These are phyloP conservation scores for Thielaviopsis musarum DNA, from an alignment of 2,329 filamentous ascomycete genomes.

Conservation along the genomic window DNA sequence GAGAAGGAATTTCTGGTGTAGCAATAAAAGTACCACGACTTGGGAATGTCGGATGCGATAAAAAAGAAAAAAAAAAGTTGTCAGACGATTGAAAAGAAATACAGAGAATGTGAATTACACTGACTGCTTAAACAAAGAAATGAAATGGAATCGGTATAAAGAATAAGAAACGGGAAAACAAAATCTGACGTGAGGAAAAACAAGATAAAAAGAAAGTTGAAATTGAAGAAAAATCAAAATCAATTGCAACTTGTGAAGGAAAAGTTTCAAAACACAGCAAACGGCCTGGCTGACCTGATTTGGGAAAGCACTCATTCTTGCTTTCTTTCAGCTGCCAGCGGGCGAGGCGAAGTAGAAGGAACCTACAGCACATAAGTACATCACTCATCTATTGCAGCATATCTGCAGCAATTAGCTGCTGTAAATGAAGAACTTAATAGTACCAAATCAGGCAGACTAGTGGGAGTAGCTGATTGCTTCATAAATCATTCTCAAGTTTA, in stretches of 20 bases:
- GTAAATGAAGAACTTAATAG: too few species aligned
- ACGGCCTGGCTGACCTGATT: background rate
- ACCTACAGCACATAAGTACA: background rate
- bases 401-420: too few species aligned
- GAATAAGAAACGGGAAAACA: background rate
- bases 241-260: background rate
- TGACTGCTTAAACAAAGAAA: background rate
- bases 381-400: too few species aligned
- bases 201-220: background rate
- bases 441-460: too few species aligned
- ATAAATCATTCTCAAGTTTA: too few species aligned
- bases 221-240: background rate
- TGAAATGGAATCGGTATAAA: background rate
- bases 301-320: background rate
- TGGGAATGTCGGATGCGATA: background rate
- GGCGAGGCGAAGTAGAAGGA: background rate
- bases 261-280: background rate
- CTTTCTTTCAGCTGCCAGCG: background rate
- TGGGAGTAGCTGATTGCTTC: too few species aligned
- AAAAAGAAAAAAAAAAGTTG: background rate
- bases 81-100: background rate
- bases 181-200: background rate
- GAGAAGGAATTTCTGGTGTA: background rate
- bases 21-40: background rate
- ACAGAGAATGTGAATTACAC: background rate